A percentile compares a stretch with the other conserved stretches of the same genome.
Evolutionary conservation across 2,329 filamentous ascomycete species (phyloP).

Genomic region (Peltaster fructicola): DNA sequence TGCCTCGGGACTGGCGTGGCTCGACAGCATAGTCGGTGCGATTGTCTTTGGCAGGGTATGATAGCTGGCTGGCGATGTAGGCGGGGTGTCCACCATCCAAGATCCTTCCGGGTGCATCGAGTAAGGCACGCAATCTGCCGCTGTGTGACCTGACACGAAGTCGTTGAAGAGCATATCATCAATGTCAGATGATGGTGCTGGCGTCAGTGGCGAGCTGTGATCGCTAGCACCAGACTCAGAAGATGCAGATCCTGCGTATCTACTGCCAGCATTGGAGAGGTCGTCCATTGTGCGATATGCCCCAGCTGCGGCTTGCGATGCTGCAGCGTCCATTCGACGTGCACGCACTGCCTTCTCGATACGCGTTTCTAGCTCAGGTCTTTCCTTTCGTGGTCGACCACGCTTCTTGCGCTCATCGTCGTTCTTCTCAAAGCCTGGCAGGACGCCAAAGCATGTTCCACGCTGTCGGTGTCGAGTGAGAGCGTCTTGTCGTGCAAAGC

Average conservation of each 20-base stretch:
- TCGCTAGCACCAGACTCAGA: conserved; percentile 15
- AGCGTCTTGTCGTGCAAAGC: conserved; percentile 87
- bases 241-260: conserved; percentile 6
- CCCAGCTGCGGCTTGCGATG: conserved; percentile 5
- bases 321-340: conserved; percentile 22
- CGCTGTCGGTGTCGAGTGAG: conserved; percentile 86
- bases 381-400: conserved; percentile 44
- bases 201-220: conserved; percentile 17
- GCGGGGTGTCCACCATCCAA: conserved; percentile 16
- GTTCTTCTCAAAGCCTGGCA: conserved; percentile 45
- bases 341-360: conserved; percentile 39
- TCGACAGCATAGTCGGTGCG: conserved; percentile 12
- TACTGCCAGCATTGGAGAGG: conserved; percentile 4
- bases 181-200: conserved; percentile 13
- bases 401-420: conserved; percentile 51
- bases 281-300: conserved; percentile 2
- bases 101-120: no score
- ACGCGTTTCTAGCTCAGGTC: conserved; percentile 41
- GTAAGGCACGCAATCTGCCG: no score
- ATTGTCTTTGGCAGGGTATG: conserved; percentile 7
- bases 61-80: conserved; percentile 13
- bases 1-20: conserved; percentile 9
- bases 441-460: conserved; percentile 90
- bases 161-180: conserved; percentile 7
- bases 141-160: conserved; percentile 8